Conservation (phyloP, 2,329 filamentous ascomycete species). For the Diaporthe batatas region DNA sequence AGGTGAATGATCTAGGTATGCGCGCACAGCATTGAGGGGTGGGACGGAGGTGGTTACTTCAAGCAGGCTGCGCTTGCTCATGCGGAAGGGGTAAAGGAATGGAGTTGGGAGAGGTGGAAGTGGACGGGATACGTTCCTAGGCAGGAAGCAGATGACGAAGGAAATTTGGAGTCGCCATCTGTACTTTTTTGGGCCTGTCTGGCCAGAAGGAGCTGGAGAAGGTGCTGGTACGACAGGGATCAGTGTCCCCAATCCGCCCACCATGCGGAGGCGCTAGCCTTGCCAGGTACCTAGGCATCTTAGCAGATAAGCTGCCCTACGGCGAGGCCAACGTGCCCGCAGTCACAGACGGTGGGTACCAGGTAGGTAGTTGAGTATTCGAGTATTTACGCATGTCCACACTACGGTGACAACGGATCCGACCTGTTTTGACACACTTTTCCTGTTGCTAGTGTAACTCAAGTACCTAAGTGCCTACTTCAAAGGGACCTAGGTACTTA, state of each 20-base stretch:
- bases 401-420: not conserved
- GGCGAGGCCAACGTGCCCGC: not conserved
- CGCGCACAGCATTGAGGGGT: slow-evolving; percentile 10
- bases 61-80: not conserved
- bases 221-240: slow-evolving; percentile 10
- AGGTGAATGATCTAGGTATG: slow-evolving; percentile 33
- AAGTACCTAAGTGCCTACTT: too few species aligned
- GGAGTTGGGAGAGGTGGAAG: slow-evolving; percentile 3
- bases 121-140: not conserved
- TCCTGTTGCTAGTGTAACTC: not conserved
- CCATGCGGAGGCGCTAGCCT: slow-evolving; percentile 1
- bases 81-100: not conserved
- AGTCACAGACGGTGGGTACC: not conserved
- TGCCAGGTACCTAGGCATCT: not conserved
- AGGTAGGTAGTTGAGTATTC: not conserved
- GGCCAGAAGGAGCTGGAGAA: slow-evolving; percentile 22
- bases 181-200: slow-evolving; percentile 39
- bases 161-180: slow-evolving; percentile 42
- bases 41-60: slow-evolving; percentile 8
- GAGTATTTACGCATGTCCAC: not conserved
- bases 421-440: not conserved
- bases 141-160: slow-evolving; percentile 36
- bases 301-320: not conserved
- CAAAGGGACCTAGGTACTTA: too few species aligned
- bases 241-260: slow-evolving; percentile 17